Evolutionary conservation across 208 protist genomes (phyloP), one percentile per base, ranked within the genome.

Genomic region (Trypanosoma conorhini): DNA sequence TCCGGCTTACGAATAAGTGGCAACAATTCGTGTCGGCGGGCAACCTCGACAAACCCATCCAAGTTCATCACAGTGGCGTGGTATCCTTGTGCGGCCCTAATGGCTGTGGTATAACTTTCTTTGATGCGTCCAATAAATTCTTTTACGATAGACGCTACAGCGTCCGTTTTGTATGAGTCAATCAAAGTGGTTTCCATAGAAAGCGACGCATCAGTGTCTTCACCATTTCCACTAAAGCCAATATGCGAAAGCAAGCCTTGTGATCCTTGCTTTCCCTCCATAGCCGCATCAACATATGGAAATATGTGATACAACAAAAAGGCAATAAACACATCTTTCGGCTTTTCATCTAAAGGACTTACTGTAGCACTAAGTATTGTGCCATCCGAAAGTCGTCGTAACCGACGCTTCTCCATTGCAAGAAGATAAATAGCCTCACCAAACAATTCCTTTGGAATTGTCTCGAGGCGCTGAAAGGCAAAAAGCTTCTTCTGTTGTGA

Each of bases 1-100:
- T 80, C 62, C 31, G 56, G 22, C 66, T 79, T 85, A 10, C 63
- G 70, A 48, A 92, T 74, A 17, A 88, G 76, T 21, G 87, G 77
- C 22, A 92, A 71, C 52, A 89, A 62, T 15, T 82, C 46, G 61
- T 85, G 70, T 10, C 60, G 57, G 12, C 79, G 79, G 42, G 64
- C 74, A 31, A 77, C 42, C 33, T 86, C 80, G 21, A 79, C 46
- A 67, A 88, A 87, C 4, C 66, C 72, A 38, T 81, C 76, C 1
- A 87, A 24, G 57, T 69, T 79, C 81, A 92, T 87, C 54, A 55
- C 19, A 19, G 63, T 63, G 54, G 21, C 40, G 4, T 64, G 63
- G 54, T 70, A 60, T 55, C 71, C 66, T 42, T 69, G 74, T 30
- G 54, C 52, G 15, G 64, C 65, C 19, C 65, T 50, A 19, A 80